Evolutionary conservation across 345 rosid genomes (phyloP).

Genomic region (Eucalyptus shirleyi): DNA sequence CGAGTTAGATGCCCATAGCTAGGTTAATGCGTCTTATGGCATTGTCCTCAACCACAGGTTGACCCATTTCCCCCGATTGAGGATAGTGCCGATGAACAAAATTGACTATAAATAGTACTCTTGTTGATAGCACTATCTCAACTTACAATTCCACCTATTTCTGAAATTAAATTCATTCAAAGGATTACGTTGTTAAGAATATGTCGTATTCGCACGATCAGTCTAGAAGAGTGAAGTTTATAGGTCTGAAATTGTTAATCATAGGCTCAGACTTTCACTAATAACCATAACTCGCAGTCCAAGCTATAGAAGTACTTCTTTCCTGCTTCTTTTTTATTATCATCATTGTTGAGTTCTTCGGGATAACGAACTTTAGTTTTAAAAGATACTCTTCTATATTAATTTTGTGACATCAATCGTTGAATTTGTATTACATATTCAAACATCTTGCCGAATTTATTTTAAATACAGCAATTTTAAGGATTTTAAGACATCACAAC

Average conservation of each 20-base stretch:
- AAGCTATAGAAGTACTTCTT: background rate
- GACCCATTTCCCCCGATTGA: no score
- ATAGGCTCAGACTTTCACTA: background rate
- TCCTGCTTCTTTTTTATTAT: fast-evolving
- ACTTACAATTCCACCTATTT: background rate
- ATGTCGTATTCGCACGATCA: background rate
- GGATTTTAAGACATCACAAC: background rate
- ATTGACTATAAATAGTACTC: background rate
- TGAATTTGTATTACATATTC: background rate
- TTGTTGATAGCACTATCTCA: background rate
- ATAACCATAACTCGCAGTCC: background rate
- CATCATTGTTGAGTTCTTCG: background rate
- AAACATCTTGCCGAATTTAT: background rate
- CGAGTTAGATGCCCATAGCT: no score
- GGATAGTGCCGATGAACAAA: background rate
- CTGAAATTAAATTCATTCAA: background rate
- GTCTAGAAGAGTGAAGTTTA: background rate
- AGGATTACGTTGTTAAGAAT: background rate
- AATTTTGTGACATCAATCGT: background rate
- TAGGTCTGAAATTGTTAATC: background rate
- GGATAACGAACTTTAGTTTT: background rate
- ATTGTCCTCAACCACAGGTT: no score
- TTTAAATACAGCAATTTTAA: background rate
- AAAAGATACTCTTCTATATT: background rate
- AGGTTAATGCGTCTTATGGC: no score